Conservation (phyloP, 2,329 filamentous ascomycete species). For the Hymenotorrendiella dingleyae region DNA sequence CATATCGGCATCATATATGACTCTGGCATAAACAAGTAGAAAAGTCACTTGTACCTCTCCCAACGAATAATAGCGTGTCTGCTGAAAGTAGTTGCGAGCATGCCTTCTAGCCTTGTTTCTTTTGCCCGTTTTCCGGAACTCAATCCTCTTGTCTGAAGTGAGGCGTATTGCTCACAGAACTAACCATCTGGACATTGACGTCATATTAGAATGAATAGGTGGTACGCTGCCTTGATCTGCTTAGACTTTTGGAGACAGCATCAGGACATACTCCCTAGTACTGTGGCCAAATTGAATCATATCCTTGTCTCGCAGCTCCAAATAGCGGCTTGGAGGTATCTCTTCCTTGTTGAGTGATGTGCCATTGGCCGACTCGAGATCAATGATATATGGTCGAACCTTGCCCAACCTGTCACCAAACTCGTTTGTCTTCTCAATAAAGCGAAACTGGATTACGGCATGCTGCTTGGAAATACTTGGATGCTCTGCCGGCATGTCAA, state of each 20-base stretch:
- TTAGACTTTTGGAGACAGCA: slow-evolving; percentile 51
- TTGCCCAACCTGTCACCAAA: slow-evolving; percentile 76
- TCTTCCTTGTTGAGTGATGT: slow-evolving; percentile 73
- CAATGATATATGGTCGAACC: slow-evolving; percentile 84
- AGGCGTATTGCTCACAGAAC: too few relatives aligned
- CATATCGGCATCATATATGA: too few relatives aligned
- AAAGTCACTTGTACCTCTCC: too few relatives aligned
- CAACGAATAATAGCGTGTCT: too few relatives aligned
- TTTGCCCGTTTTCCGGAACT: too few relatives aligned
- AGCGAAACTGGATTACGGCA: slow-evolving; percentile 88
- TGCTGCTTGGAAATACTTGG: slow-evolving; percentile 94
- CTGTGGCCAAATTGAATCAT: slow-evolving; percentile 83
- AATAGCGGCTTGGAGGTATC: slow-evolving; percentile 69
- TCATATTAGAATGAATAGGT: neutral
- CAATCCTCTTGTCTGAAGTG: too few relatives aligned
- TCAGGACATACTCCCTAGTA: slow-evolving; percentile 90
- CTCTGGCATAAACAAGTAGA: too few relatives aligned
- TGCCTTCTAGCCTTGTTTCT: too few relatives aligned
- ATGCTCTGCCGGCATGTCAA: slow-evolving; percentile 80
- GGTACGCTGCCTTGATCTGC: neutral
- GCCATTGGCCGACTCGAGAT: slow-evolving; percentile 89
- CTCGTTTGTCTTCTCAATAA: slow-evolving; percentile 76
- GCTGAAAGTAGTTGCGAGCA: too few relatives aligned
- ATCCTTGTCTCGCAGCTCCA: slow-evolving; percentile 85
- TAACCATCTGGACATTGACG: neutral